Percentiles rank a stretch among this genome's conserved stretches.
phyloP scores from a whole-genome alignment of 2,329 filamentous ascomycete species.

The Cytospora paraplurivora region DNA sequence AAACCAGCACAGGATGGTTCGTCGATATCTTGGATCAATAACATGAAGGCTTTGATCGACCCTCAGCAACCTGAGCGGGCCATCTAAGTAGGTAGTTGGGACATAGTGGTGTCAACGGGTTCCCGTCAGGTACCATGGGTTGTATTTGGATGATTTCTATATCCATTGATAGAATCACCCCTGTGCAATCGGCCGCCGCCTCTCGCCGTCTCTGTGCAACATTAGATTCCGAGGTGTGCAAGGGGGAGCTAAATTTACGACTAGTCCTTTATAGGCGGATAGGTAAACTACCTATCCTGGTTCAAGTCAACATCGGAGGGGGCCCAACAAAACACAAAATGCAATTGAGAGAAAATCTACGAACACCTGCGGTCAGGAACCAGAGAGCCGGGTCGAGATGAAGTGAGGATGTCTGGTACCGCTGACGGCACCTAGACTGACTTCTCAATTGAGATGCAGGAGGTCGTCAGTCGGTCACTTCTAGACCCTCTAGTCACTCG shows the following conservation, averaged over 20 bases:
- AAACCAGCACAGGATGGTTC: no score
- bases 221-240: neutral
- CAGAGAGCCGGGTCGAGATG: neutral
- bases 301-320: neutral
- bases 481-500: neutral
- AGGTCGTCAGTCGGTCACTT: neutral
- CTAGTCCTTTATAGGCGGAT: neutral
- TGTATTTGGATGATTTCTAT: no score
- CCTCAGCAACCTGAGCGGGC: no score
- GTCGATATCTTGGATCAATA: no score
- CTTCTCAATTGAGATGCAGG: neutral
- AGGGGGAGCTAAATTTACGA: neutral
- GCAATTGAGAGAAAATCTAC: neutral
- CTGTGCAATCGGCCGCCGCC: neutral
- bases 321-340: neutral
- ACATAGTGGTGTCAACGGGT: no score
- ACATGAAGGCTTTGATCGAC: no score
- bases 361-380: neutral
- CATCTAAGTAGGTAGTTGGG: no score
- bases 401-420: neutral
- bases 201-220: neutral
- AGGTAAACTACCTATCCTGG: neutral
- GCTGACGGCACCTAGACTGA: conserved; percentile 20
- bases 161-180: neutral
- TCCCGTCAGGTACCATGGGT: no score